These are phyloP conservation scores for Lunularia cruciata DNA, from an alignment of 225 moss, liverwort and hornwort genomes.

Conservation along the genomic window DNA sequence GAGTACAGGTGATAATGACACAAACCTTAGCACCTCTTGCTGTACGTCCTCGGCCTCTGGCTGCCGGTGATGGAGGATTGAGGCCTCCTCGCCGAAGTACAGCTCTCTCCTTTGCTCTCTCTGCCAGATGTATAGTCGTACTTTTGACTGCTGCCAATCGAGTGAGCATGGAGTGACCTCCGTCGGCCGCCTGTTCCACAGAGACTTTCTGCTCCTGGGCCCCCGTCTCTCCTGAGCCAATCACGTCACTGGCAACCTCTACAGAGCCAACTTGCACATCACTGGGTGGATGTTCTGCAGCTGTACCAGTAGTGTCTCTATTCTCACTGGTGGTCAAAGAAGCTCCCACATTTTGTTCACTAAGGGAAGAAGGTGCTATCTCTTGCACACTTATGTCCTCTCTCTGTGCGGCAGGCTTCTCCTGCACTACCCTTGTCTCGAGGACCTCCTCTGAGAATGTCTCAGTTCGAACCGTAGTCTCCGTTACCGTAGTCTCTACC, in stretches of 20 bases:
- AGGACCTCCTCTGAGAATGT: slow-evolving; percentile 22
- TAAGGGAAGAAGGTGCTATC: not conserved
- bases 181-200: slow-evolving; percentile 47
- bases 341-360: slow-evolving; percentile 17
- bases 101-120: slow-evolving; percentile 87
- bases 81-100: slow-evolving; percentile 62
- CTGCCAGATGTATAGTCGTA: slow-evolving; percentile 87
- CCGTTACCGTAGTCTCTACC: slow-evolving; percentile 47
- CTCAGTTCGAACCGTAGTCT: slow-evolving; percentile 36
- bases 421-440: slow-evolving; percentile 32
- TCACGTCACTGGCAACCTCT: slow-evolving; percentile 15
- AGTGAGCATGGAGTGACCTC: slow-evolving; percentile 54
- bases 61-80: slow-evolving; percentile 68
- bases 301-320: slow-evolving; percentile 11
- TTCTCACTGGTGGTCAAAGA: not conserved
- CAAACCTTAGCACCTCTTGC: slow-evolving; percentile 64
- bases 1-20: not conserved
- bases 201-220: slow-evolving; percentile 23
- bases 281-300: not conserved
- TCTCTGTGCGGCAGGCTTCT: slow-evolving; percentile 32
- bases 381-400: slow-evolving; percentile 25
- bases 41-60: slow-evolving; percentile 69
- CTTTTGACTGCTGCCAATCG: slow-evolving; percentile 51
- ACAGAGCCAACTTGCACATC: not conserved
- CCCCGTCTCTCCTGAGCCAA: slow-evolving; percentile 14